Evolutionary conservation across 2,329 filamentous ascomycete species (phyloP).

Genomic region (Neonectria neomacrospora): DNA sequence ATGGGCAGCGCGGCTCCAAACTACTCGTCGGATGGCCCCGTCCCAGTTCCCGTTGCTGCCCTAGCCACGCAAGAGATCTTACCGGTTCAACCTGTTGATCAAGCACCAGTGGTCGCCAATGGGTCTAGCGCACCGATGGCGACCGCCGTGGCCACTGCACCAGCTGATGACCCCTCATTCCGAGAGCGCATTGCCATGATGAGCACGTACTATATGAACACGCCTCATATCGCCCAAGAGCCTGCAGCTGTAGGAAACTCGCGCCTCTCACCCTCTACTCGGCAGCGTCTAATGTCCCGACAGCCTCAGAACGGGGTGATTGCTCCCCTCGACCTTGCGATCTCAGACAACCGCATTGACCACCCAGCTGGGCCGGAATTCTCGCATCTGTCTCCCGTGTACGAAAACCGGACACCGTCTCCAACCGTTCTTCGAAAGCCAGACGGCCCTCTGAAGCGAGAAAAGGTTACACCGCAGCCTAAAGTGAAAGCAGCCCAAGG

Average conservation of each 20-base stretch:
- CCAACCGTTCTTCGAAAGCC: slow-evolving; percentile 69
- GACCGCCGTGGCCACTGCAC: slow-evolving; percentile 29
- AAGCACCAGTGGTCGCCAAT: slow-evolving; percentile 51
- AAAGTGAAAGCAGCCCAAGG: slow-evolving; percentile 33
- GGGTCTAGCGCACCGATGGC: slow-evolving; percentile 44
- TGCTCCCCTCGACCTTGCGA: slow-evolving; percentile 67
- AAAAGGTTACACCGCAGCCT: slow-evolving; percentile 37
- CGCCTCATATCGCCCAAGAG: slow-evolving; percentile 47
- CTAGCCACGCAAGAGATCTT: slow-evolving; percentile 20
- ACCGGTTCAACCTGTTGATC: slow-evolving; percentile 38
- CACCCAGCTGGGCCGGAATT: slow-evolving; percentile 52
- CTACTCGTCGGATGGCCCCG: slow-evolving; percentile 30
- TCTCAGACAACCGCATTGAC: slow-evolving; percentile 55
- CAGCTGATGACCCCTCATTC: slow-evolving; percentile 54
- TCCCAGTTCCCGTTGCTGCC: slow-evolving; percentile 17
- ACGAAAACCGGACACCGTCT: slow-evolving; percentile 77
- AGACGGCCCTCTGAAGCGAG: slow-evolving; percentile 52
- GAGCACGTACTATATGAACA: slow-evolving; percentile 47
- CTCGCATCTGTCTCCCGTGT: slow-evolving; percentile 76
- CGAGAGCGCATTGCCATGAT: slow-evolving; percentile 56
- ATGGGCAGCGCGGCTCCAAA: slow-evolving; percentile 25
- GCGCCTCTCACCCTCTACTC: slow-evolving; percentile 48
- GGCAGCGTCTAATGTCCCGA: slow-evolving; percentile 53
- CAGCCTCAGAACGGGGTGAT: slow-evolving; percentile 61
- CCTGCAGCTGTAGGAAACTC: slow-evolving; percentile 43